A percentile compares a stretch with the other conserved stretches of the same genome.
phyloP scores from a whole-genome alignment of 495 filamentous ascomycete species.

The Podospora anserina region DNA sequence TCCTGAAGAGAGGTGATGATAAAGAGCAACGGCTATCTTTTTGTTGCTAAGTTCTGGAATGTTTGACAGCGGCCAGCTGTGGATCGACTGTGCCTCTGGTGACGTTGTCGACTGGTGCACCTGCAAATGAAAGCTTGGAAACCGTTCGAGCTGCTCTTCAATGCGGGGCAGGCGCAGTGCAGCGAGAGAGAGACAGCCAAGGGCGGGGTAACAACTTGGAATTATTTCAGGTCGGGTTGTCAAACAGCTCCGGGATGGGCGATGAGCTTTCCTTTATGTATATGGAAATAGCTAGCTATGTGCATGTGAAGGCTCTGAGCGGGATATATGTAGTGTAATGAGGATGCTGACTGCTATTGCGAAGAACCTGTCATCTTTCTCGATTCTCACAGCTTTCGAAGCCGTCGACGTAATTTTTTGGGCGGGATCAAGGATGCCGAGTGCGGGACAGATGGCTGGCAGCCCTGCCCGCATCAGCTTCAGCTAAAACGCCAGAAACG shows the following conservation, averaged over 20 bases:
- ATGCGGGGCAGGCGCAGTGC: conserved; percentile 25
- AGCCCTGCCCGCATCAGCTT: conserved; percentile 15
- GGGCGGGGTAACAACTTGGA: conserved; percentile 22
- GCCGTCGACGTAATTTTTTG: conserved; percentile 33
- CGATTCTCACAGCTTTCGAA: not conserved
- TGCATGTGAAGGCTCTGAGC: not conserved
- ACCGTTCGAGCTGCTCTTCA: conserved; percentile 6
- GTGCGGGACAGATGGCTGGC: conserved; percentile 14
- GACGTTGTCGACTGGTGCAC: conserved; percentile 8
- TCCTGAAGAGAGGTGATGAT: not conserved
- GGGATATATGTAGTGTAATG: not conserved
- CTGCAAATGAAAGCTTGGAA: conserved; percentile 5
- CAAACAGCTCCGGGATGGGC: not conserved
- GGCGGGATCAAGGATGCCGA: conserved; percentile 24
- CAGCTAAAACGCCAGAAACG: conserved; percentile 10
- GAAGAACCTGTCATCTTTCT: not conserved
- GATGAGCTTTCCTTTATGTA: not conserved
- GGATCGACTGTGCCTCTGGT: conserved; percentile 9
- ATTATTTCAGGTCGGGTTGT: not conserved
- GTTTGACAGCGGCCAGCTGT: not conserved
- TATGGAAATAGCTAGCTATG: not conserved
- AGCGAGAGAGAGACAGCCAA: not conserved
- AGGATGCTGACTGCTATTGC: not conserved
- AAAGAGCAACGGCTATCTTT: not conserved
- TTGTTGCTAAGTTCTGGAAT: not conserved